Evolutionary conservation across 208 protist species (phyloP).

Genomic region (Wallacemonas rigidus): DNA sequence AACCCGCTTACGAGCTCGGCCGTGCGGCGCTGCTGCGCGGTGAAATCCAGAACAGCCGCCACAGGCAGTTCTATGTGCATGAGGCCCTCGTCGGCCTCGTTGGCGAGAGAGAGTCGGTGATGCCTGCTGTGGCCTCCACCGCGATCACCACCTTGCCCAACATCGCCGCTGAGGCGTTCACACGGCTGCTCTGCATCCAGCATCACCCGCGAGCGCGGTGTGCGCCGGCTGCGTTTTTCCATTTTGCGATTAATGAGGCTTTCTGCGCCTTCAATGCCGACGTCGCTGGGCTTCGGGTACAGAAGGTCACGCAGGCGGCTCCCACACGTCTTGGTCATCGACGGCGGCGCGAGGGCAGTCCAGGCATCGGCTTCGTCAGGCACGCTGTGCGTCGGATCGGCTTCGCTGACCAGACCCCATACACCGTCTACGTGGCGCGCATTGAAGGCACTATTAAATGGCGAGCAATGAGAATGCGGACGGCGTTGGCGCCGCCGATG

Average conservation of each 20-base stretch:
- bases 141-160: neutral
- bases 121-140: neutral
- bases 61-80: conserved; percentile 31
- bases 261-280: conserved; percentile 10
- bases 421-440: neutral
- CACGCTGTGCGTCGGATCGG: neutral
- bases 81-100: conserved; percentile 18
- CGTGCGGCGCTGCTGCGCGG: conserved; percentile 24
- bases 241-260: conserved; percentile 13
- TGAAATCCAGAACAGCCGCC: conserved; percentile 23
- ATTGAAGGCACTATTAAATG: neutral
- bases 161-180: neutral
- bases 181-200: neutral
- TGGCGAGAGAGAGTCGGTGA: conserved; percentile 9
- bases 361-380: neutral
- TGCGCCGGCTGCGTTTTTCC: conserved; percentile 4
- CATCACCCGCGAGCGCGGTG: neutral
- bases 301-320: neutral
- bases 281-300: conserved; percentile 5
- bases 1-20: conserved; percentile 24
- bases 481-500: neutral
- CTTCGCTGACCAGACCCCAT: neutral
- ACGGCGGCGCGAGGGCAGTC: neutral
- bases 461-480: neutral
- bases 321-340: neutral